Conservation (phyloP, 129 eudicot genomes). For the Chrysanthemum lavandulifolium region DNA sequence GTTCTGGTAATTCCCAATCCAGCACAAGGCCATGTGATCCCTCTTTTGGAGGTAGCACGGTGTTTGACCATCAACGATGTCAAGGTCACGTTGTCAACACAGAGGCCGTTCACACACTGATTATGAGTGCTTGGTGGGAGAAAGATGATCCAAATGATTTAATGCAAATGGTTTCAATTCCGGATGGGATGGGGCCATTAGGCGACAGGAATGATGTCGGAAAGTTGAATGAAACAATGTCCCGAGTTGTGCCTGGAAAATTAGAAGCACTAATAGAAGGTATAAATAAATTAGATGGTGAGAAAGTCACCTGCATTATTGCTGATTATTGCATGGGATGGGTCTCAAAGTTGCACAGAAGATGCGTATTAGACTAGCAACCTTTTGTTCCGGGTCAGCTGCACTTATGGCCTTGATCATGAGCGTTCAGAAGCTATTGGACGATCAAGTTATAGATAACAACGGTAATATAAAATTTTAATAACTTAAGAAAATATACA, state of each 20-base stretch:
- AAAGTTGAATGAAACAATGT: slow-evolving; percentile 22
- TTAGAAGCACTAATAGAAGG: slow-evolving; percentile 38
- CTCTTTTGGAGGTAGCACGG: slow-evolving; percentile 44
- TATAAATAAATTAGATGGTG: slow-evolving; percentile 21
- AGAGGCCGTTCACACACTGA: slow-evolving; percentile 36
- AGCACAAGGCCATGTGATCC: slow-evolving; percentile 75
- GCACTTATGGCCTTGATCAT: slow-evolving; percentile 23
- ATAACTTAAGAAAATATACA: neutral
- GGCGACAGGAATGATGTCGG: slow-evolving; percentile 48
- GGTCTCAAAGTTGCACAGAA: slow-evolving; percentile 41
- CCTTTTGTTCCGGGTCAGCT: slow-evolving; percentile 45
- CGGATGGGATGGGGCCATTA: slow-evolving; percentile 51
- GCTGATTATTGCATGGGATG: slow-evolving; percentile 50
- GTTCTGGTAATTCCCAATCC: slow-evolving; percentile 49
- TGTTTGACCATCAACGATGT: slow-evolving; percentile 31
- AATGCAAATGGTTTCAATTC: slow-evolving; percentile 39
- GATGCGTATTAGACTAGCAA: slow-evolving; percentile 35
- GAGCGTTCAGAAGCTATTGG: slow-evolving; percentile 40
- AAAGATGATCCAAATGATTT: slow-evolving; percentile 10
- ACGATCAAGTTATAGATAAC: slow-evolving; percentile 36
- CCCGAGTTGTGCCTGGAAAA: slow-evolving; percentile 38
- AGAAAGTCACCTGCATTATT: slow-evolving; percentile 42
- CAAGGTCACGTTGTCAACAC: slow-evolving; percentile 50
- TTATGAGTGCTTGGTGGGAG: slow-evolving; percentile 27
- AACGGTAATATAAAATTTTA: slow-evolving; percentile 7